Evolutionary conservation across 331 rosid species (phyloP).

Genomic region (Erythrophleum ivorense): DNA sequence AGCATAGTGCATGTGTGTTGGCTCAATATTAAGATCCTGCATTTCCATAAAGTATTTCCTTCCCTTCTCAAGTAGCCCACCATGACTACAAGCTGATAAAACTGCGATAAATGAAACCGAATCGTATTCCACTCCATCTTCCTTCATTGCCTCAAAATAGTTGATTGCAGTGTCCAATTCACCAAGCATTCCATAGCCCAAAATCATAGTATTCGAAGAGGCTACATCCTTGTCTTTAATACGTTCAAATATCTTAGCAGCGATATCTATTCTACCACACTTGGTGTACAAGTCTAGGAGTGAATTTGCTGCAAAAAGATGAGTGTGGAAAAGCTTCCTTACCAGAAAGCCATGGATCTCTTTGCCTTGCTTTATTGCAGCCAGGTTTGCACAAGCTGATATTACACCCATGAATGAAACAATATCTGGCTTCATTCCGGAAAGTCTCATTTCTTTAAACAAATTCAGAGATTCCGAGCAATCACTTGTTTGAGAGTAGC

Average conservation of each 20-base stretch:
- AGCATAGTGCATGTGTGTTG: constrained; percentile 77
- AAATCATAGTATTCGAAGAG: constrained; percentile 94
- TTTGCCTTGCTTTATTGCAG: constrained; percentile 74
- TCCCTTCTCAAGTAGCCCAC: constrained; percentile 77
- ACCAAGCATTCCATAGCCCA: constrained; percentile 87
- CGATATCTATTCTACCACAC: constrained; percentile 78
- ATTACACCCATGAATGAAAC: constrained; percentile 79
- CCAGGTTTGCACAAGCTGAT: constrained; percentile 84
- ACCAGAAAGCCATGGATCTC: constrained; percentile 72
- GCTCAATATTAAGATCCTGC: constrained; percentile 58
- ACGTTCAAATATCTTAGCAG: constrained; percentile 64
- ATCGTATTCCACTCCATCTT: constrained; percentile 63
- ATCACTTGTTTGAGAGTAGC: constrained; percentile 71
- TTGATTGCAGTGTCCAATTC: constrained; percentile 68
- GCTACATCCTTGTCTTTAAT: constrained; percentile 72
- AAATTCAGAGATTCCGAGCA: constrained; percentile 64
- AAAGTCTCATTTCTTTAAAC: constrained; percentile 71
- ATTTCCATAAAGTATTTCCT: constrained; percentile 63
- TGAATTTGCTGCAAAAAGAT: constrained; percentile 72
- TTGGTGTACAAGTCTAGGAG: constrained; percentile 83
- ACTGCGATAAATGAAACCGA: constrained; percentile 84
- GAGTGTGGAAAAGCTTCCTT: constrained; percentile 56
- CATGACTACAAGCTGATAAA: constrained; percentile 89
- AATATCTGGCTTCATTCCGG: constrained; percentile 60
- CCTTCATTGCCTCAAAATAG: constrained; percentile 74